Evolutionary conservation across 1,284 basidiomycete species (phyloP).

Genomic region (Pterulicium gracile): DNA sequence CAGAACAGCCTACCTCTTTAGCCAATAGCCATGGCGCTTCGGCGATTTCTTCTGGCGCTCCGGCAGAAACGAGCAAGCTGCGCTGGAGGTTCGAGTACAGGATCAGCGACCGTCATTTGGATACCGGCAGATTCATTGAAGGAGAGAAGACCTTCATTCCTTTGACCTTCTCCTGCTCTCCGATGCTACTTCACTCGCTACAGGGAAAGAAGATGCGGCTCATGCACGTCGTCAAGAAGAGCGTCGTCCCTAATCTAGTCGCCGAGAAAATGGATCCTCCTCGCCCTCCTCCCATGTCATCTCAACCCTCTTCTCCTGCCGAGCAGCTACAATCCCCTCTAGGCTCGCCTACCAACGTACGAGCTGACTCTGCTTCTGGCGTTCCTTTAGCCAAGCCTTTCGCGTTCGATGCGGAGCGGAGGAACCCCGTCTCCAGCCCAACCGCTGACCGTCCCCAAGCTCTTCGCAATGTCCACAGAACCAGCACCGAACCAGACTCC

Average conservation of each 20-base stretch:
- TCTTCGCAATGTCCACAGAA: background rate
- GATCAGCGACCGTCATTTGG: constrained; percentile 45
- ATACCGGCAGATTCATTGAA: constrained; percentile 34
- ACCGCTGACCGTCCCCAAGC: background rate
- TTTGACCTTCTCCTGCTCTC: constrained; percentile 63
- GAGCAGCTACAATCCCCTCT: background rate
- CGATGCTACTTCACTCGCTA: constrained; percentile 46
- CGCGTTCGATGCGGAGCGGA: background rate
- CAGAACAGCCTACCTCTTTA: constrained; percentile 30
- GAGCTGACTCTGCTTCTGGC: background rate
- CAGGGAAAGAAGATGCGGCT: constrained; percentile 58
- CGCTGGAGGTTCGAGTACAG: constrained; percentile 72
- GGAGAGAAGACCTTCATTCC: constrained; percentile 67
- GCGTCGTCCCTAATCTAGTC: constrained; percentile 42
- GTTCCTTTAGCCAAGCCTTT: background rate
- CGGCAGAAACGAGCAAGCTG: constrained; percentile 27
- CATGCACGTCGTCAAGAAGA: constrained; percentile 62
- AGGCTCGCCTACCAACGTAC: background rate
- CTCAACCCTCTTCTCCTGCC: constrained; percentile 2
- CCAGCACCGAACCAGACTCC: background rate
- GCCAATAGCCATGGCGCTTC: constrained; percentile 10
- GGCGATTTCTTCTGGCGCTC: constrained; percentile 11
- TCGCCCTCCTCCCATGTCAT: constrained; percentile 4
- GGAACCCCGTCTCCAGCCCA: background rate
- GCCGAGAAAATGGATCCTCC: constrained; percentile 48